Evolutionary conservation across 1,139 yeast genomes (phyloP).

Genomic region (Yamadazyma kanchanaburiensis): DNA sequence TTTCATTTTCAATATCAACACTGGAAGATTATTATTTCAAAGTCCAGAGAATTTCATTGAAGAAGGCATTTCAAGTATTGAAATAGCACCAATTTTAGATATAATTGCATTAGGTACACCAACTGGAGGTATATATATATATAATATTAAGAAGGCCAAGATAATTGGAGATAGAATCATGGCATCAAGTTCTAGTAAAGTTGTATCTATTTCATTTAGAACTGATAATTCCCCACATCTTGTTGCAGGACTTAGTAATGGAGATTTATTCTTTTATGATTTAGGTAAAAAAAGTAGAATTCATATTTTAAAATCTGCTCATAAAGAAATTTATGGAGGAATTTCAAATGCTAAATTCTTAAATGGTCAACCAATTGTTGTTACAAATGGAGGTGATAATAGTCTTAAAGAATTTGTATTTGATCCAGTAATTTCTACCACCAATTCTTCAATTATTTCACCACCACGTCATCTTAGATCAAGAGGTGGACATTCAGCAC

Average conservation of each 20-base stretch:
- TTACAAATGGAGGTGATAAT: slow-evolving; percentile 94
- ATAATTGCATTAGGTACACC: slow-evolving; percentile 74
- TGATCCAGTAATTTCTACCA: slow-evolving; percentile 78
- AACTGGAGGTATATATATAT: slow-evolving; percentile 63
- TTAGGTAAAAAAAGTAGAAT: slow-evolving; percentile 68
- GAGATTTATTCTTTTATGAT: slow-evolving; percentile 86
- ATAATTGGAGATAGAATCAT: slow-evolving; percentile 51
- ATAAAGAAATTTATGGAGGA: slow-evolving; percentile 74
- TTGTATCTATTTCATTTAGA: slow-evolving; percentile 80
- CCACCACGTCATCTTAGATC: slow-evolving; percentile 93
- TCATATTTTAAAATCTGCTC: slow-evolving; percentile 73
- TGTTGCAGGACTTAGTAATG: slow-evolving; percentile 75
- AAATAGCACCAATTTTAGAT: slow-evolving; percentile 85
- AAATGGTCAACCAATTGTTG: slow-evolving; percentile 88
- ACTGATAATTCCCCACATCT: slow-evolving; percentile 87
- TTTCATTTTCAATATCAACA: slow-evolving; percentile 67
- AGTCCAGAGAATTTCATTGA: slow-evolving; percentile 46
- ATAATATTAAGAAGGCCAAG: slow-evolving; percentile 66
- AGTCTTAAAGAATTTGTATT: slow-evolving; percentile 86
- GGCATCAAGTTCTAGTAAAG: slow-evolving; percentile 53
- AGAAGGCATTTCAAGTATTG: slow-evolving; percentile 58
- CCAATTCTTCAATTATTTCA: slow-evolving; percentile 64
- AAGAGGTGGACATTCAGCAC: slow-evolving; percentile 95
- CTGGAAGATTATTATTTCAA: slow-evolving; percentile 69
- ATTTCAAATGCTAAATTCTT: slow-evolving; percentile 73